phyloP scores from a whole-genome alignment of 148 eudicot genomes.

The Rhododendron vialii region DNA sequence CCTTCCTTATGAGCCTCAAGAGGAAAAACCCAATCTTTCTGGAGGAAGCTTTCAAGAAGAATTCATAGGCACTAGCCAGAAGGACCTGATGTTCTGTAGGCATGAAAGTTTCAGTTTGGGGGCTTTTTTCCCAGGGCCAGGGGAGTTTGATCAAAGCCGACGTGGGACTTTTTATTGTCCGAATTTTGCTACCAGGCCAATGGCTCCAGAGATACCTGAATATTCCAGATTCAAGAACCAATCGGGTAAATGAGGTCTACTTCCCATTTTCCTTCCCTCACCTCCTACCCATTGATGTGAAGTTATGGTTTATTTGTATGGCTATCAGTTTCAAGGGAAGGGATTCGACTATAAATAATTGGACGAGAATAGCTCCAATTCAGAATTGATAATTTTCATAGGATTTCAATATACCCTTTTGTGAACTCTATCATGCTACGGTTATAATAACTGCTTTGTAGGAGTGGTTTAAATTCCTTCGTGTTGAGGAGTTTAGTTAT shows the following conservation, averaged over 20 bases:
- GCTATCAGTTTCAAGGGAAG: neutral
- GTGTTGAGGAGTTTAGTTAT: neutral
- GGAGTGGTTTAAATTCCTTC: neutral
- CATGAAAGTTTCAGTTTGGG: conserved; percentile 49
- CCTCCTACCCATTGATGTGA: neutral
- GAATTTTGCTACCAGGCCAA: conserved; percentile 27
- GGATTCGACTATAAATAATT: neutral
- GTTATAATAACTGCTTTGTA: neutral
- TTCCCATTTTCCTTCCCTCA: neutral
- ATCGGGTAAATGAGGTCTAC: conserved; percentile 36
- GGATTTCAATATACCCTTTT: neutral
- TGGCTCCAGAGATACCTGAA: conserved; percentile 20
- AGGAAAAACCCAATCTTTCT: conserved; percentile 69
- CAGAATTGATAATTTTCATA: neutral
- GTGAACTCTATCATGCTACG: neutral
- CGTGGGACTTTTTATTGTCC: conserved; percentile 3
- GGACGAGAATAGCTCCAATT: neutral
- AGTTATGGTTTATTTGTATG: neutral
- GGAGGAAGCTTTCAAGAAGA: conserved; percentile 69
- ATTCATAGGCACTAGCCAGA: conserved; percentile 30
- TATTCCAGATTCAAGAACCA: conserved; percentile 26
- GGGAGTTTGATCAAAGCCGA: conserved; percentile 26
- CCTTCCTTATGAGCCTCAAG: conserved; percentile 74
- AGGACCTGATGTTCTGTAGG: conserved; percentile 35
- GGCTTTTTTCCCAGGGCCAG: conserved; percentile 13